Evolutionary conservation across 345 rosid genomes (phyloP), one percentile per base, ranked within the genome.

Genomic region (Noccaea caerulescens): DNA sequence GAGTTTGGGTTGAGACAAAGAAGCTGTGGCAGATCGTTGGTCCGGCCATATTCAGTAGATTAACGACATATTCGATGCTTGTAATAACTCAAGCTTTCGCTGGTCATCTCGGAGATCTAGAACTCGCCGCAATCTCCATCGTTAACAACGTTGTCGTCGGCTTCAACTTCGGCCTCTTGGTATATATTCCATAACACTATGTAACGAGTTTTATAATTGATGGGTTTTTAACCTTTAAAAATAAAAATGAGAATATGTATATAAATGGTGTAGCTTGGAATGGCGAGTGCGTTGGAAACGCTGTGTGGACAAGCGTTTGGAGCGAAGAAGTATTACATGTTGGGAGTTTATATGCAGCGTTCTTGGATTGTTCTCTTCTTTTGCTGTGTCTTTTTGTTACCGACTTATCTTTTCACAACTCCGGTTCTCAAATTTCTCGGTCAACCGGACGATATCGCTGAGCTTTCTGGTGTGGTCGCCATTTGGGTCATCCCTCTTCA

Each of bases 31-130:
- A 84, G 30, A 82, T 91, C 43, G 95, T 89, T 8, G 98, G 96
- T 10, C 98, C 97, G 0, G 85, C 97, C 10, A 88, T 93, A 54
- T 86, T 91, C 59, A 84, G 86, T 80, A 84, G 98, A 1, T 10
- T 93, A 27, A 81, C 93, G 18, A 72, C 97, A 27, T 86, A 85
- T 46, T 84, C 97, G n/a, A 91, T 83, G 93, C 61, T 93, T 25
- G 81, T 94, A 69, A 91, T 94, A 51, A 91, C 97, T 41, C 99
- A 91, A 81, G 93, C 99, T 30, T 93, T 87, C 44, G 97, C 97
- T 8, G 99, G 99, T 41, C 97, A 91, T 73, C 80, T 93, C 33
- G 99, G 99, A 0, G 93, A 89, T 56, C 90, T 88, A 12, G 93
- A 91, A 73, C 91, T 94, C 16, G 99, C 95, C n/a, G 97, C 95